Base-by-base conservation (phyloP, 345 rosid species). In the Atalantia buxifolia region DNA sequence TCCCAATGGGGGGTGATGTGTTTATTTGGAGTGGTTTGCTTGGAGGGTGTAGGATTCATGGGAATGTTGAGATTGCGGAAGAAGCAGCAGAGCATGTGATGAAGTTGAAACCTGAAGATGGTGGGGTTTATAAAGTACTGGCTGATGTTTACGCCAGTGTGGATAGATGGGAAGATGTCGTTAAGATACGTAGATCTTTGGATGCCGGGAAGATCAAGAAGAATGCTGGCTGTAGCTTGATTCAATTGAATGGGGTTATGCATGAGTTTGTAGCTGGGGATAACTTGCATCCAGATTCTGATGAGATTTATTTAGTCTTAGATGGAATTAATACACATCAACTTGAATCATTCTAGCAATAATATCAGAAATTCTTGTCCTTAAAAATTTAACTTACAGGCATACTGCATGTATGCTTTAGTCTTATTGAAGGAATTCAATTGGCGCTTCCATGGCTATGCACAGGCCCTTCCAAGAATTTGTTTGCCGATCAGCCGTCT, bases 21-120 rank as follows among this genome's bases (percentile, higher is more conserved):
- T 90, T 80, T 57, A 87, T 85, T 38, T 92, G 98, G 97, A 91
- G 93, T 8, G 90, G 94, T 75, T 79, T 93, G 84, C 88, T 93
- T 14, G 94, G 92, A 14, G 93, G 98, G 6, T 90, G 97, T 83
- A 90, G 89, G 74, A 90, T 85, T 82, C 92, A 92, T 66, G 92
- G 93, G 56, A 76, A 90, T 82, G 86, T 93, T 40, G 87, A 86
- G 57, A 69, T 89, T 53, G 94, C 94, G 4, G 97, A 89, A 83
- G 80, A 76, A 75, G 97, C 93, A 64, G 98, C 97, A 13, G 79
- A 85, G 83, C 81, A 76, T 69, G 92, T 93, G 9, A 93, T 82
- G 85, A 79, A 81, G 63, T 80, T 90, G 73, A 83, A 85, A 75
- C 97, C 94, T 1, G 90, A 88, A 73, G 98, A 92, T 65, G 93